A percentile compares a stretch with the other conserved stretches of the same genome.
Evolutionary conservation across 208 protist genomes (phyloP).

Genomic region (Wallacemonas sp.): DNA sequence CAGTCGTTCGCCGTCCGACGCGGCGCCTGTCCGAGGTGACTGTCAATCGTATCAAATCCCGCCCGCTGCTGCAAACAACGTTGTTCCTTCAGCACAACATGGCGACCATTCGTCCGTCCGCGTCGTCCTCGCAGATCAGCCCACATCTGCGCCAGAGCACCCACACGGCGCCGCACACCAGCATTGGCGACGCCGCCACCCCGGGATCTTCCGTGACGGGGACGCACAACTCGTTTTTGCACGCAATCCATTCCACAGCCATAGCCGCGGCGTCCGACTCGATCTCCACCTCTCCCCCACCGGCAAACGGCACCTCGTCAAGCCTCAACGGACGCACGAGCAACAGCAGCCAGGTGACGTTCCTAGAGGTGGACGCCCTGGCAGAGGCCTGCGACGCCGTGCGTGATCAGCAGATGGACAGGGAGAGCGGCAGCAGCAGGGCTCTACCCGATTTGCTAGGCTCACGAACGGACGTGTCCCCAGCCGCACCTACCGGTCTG

Average conservation of each 20-base stretch:
- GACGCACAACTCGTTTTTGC: slow-evolving; percentile 3
- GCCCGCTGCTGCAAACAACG: slow-evolving; percentile 63
- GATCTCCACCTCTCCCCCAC: neutral
- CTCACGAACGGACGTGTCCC: slow-evolving; percentile 10
- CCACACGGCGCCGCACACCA: neutral
- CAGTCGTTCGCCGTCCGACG: neutral
- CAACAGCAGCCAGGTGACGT: slow-evolving; percentile 10
- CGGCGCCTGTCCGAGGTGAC: slow-evolving; percentile 29
- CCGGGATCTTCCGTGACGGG: neutral
- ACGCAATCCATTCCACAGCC: neutral
- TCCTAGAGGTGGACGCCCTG: neutral
- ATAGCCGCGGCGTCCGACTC: neutral
- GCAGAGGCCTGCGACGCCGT: neutral
- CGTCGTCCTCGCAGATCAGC: neutral
- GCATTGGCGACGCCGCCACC: neutral
- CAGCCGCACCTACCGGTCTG: slow-evolving; percentile 19
- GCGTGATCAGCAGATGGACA: neutral
- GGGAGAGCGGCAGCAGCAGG: neutral
- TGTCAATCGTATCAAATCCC: slow-evolving; percentile 36
- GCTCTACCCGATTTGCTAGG: neutral
- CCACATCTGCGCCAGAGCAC: neutral
- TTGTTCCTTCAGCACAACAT: slow-evolving; percentile 50
- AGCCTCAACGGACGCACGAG: neutral
- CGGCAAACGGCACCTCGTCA: neutral
- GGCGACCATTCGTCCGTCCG: slow-evolving; percentile 2